Evolutionary conservation across 345 rosid species (phyloP), one percentile per base, ranked within the genome.

Genomic region (Leavenworthia alabamica): DNA sequence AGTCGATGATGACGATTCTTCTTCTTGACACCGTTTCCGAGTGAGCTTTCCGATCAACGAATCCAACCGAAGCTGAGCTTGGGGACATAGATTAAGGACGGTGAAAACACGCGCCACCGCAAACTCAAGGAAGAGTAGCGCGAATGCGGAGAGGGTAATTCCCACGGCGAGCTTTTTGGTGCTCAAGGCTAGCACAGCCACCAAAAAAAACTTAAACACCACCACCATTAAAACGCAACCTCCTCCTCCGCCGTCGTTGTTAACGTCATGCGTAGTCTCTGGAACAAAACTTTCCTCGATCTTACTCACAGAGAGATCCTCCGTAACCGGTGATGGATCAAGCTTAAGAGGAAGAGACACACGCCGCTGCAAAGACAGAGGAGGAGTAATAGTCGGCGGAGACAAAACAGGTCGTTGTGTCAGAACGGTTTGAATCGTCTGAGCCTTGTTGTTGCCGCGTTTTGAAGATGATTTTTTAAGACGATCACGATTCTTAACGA

Each of bases 401-500:
- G 58, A 28, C 2, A 35, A 62, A 16, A 8, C 35, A 17, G 15
- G 48, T 15, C 60, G 73, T 19, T 50, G 64, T 45, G 67, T 48
- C 17, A 15, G 68, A 47, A 50, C 68, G 52, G 22, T 48, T 66
- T 45, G 69, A 40, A 54, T 10, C 42, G 3, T 55, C 36, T 20
- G 43, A 5, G 46, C 1, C 0, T 60, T 58, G 49, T 24, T 46
- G 33, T 5, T 60, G 48, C 66, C 29, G 46, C 80, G 75, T 80
- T 67, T 80, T 0, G 77, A 63, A 23, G 79, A 56, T 23, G 29
- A 6, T 73, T 81, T 92, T 39, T 76, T 81, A 46, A 89, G 71
- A 22, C 92, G 82, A 68, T 85, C 85, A 10, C 82, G 86, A 65
- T 92, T 89, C 79, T 92, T 92, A 42, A 78, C 84, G 53, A 92